A percentile compares a stretch with the other conserved stretches of the same genome.
Conservation (phyloP, 768 basidiomycete species). For the Lentinula edodes region DNA sequence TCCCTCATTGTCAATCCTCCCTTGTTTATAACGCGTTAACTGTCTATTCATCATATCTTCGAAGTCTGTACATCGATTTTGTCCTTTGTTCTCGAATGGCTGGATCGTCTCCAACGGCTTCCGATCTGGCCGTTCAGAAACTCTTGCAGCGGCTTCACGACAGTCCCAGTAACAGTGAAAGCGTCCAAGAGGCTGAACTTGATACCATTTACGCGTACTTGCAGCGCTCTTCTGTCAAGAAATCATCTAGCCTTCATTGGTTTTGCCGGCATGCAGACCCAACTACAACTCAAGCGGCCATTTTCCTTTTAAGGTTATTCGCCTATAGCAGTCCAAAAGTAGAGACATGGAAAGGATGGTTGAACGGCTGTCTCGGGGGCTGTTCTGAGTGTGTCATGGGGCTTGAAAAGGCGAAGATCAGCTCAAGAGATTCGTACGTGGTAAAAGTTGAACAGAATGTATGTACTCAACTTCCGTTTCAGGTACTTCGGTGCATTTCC, state of each 20-base stretch:
- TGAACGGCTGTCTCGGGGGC: slow-evolving; percentile 48
- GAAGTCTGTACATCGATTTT: not conserved
- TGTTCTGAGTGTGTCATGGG: slow-evolving; percentile 71
- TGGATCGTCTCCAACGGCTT: not conserved
- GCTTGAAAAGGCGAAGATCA: slow-evolving; percentile 58
- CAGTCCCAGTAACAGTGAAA: slow-evolving; percentile 46
- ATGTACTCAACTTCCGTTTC: slow-evolving; percentile 12
- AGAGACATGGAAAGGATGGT: slow-evolving; percentile 54
- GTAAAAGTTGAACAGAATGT: not conserved
- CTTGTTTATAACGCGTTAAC: no score
- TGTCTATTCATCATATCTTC: not conserved
- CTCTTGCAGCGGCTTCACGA: slow-evolving; percentile 55
- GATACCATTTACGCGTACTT: slow-evolving; percentile 48
- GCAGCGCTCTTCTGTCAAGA: slow-evolving; percentile 30
- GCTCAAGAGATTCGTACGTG: slow-evolving; percentile 69
- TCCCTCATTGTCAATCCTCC: not conserved
- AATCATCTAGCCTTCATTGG: slow-evolving; percentile 60
- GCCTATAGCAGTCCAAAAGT: slow-evolving; percentile 65
- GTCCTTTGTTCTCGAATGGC: not conserved
- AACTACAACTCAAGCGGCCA: slow-evolving; percentile 60
- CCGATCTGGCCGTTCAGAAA: slow-evolving; percentile 16
- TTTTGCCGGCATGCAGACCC: slow-evolving; percentile 64
- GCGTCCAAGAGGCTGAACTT: slow-evolving; percentile 44
- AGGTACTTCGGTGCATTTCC: slow-evolving; percentile 76
- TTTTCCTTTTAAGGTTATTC: slow-evolving; percentile 76